Conservation (phyloP, 495 filamentous ascomycete genomes). For the Jackrogersella multiformis region DNA sequence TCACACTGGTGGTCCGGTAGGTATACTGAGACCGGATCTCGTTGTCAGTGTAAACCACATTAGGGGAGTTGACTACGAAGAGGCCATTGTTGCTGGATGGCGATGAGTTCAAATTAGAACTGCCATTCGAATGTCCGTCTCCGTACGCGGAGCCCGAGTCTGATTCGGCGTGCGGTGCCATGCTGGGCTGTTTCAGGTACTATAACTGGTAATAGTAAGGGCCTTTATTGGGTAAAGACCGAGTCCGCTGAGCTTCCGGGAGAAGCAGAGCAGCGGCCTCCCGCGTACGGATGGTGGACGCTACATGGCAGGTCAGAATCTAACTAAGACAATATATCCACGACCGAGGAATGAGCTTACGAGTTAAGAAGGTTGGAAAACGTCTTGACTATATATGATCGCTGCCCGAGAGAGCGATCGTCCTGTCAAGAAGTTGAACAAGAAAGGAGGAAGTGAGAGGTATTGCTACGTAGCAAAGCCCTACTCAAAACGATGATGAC, state of each 20-base stretch:
- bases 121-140: conserved; percentile 58
- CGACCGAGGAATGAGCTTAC: conserved; percentile 58
- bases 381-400: conserved; percentile 77
- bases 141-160: conserved; percentile 79
- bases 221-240: conserved; percentile 68
- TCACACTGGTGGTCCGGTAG: conserved; percentile 84
- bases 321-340: conserved; percentile 8
- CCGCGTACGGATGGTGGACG: conserved; percentile 96
- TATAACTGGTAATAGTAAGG: conserved; percentile 34
- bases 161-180: conserved; percentile 94
- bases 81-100: conserved; percentile 55
- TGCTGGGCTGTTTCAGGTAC: conserved; percentile 53
- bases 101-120: conserved; percentile 44
- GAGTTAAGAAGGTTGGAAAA: conserved; percentile 92
- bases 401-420: conserved; percentile 64
- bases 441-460: conserved; percentile 2
- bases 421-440: conserved; percentile 41
- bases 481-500: background rate
- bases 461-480: conserved; percentile 7
- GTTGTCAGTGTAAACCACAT: conserved; percentile 87
- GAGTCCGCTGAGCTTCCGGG: conserved; percentile 88
- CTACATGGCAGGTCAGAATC: conserved; percentile 54
- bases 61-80: conserved; percentile 90
- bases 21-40: conserved; percentile 95
- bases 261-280: conserved; percentile 92